These are phyloP conservation scores for Ogataea trehalophila DNA, from an alignment of 805 yeast species.

Conservation along the genomic window DNA sequence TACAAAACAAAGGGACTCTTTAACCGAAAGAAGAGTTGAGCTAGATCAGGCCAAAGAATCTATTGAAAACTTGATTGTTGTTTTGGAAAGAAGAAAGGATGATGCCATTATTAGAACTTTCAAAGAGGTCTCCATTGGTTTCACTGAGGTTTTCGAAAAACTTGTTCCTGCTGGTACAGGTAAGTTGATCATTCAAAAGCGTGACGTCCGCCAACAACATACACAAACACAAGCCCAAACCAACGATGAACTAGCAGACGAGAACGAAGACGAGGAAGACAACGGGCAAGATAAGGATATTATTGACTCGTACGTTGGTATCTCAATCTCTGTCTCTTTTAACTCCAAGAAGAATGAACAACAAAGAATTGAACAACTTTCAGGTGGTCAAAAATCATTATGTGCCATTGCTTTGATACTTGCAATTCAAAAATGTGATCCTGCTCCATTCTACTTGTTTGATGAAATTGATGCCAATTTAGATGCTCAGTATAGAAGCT, in stretches of 20 bases:
- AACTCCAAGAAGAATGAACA: constrained; percentile 83
- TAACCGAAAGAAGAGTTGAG: constrained; percentile 61
- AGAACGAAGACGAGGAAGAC: constrained; percentile 16
- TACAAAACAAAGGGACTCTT: constrained; percentile 63
- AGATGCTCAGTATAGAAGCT: constrained; percentile 84
- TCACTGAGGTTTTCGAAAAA: constrained; percentile 68
- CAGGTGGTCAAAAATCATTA: constrained; percentile 96
- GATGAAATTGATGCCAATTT: constrained; percentile 97
- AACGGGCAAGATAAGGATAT: constrained; percentile 13
- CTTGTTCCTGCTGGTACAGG: constrained; percentile 86
- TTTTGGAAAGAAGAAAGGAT: constrained; percentile 72
- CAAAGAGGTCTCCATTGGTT: constrained; percentile 66
- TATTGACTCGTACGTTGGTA: constrained; percentile 68
- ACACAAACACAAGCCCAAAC: constrained; percentile 3
- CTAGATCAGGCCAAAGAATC: constrained; percentile 65
- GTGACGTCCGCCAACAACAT: constrained; percentile 13
- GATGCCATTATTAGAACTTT: constrained; percentile 79
- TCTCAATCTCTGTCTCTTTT: constrained; percentile 83
- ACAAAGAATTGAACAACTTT: constrained; percentile 80
- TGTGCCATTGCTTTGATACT: constrained; percentile 92
- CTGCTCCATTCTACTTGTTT: constrained; percentile 93
- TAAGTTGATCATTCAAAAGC: constrained; percentile 57
- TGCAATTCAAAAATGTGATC: constrained; percentile 92
- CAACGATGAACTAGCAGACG: constrained; percentile 8
- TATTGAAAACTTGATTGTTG: constrained; percentile 64